Evolutionary conservation across 2,329 filamentous ascomycete species (phyloP), one percentile per base, ranked within the genome.

Genomic region (Xylogone sp.): DNA sequence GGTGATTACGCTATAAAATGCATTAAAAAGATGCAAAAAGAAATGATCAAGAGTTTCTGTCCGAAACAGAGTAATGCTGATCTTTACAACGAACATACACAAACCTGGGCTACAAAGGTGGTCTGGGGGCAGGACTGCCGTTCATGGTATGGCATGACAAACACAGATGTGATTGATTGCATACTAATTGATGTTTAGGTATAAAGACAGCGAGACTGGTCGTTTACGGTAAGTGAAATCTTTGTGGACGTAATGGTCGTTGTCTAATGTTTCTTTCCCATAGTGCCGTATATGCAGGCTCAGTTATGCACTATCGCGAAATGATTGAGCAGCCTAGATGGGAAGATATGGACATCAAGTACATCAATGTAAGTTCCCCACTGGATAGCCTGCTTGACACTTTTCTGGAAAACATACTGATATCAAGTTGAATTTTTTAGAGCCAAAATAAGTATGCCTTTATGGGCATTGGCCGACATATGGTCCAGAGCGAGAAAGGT

Each of bases 51-150:
- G 48, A 65, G 72, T 12, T 61, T 79, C 3, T 64, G 57, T 1
- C 46, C 46, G 0, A 71, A 69, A 0, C 65, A 69, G 42, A 69
- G 60, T 0, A 76, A 74, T 12, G 71, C 75, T 12, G 71, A 71
- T 21, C 75, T 78, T 60, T 81, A 71, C 67, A 71, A 68, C 59
- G 73, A 67, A 64, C 77, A 74, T 64, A 69, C 74, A 34, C 63
- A 66, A 3, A 58, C 65, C 2, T 78, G 78, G 56, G 77, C 80
- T 75, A 75, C 74, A 42, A 72, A 75, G 24, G 77, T 74, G 2
- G 69, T 72, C 2, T 80, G 76, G 75, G 65, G 69, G 2, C 63
- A 69, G 2, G 61, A 62, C 12, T 75, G 49, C 20, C 21, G 49
- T 18, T 29, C n/a, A 8, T 50, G 49, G 49, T 50, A 10, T 27